Conservation (phyloP, 2,329 filamentous ascomycete species). For the Aureobasidium pullulans region DNA sequence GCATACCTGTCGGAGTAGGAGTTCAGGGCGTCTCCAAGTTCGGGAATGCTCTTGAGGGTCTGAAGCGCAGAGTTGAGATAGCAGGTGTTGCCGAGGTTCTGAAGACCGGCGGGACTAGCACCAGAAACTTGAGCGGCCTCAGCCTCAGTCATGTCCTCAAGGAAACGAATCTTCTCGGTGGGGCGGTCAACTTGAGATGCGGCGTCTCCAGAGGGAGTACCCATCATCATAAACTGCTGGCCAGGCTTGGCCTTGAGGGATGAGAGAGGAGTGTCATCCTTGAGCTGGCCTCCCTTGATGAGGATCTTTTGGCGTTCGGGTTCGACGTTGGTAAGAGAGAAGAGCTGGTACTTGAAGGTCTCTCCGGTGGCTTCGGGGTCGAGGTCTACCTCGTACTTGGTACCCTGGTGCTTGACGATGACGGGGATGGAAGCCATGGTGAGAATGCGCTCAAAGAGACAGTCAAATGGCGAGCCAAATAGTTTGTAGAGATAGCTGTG, state of each 20-base stretch:
- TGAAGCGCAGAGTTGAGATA: conserved; percentile 98
- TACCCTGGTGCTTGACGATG: conserved; percentile 89
- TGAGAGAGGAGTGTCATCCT: conserved; percentile 84
- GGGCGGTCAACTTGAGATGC: conserved; percentile 59
- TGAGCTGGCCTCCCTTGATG: conserved; percentile 88
- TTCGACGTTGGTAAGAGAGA: conserved; percentile 90
- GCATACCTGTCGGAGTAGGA: conserved; percentile 45
- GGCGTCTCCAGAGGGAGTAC: conserved; percentile 66
- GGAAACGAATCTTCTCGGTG: conserved; percentile 74
- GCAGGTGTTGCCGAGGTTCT: conserved; percentile 95
- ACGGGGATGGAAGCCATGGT: conserved; percentile 46
- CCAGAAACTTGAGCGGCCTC: conserved; percentile 77
- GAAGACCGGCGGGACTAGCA: conserved; percentile 77
- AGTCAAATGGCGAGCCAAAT: background rate
- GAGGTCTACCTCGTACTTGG: conserved; percentile 89
- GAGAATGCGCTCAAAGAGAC: background rate
- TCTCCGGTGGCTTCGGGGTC: conserved; percentile 79
- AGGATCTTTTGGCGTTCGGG: conserved; percentile 94
- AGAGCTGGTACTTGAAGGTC: conserved; percentile 92
- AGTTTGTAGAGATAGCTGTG: background rate
- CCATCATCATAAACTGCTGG: conserved; percentile 93
- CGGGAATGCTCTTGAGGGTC: conserved; percentile 77
- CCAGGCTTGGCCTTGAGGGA: conserved; percentile 78
- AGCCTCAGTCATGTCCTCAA: conserved; percentile 96
- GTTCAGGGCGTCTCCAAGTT: conserved; percentile 72